These are phyloP conservation scores for Colletotrichum filicis DNA, from an alignment of 2,329 filamentous ascomycete genomes.

Conservation along the genomic window DNA sequence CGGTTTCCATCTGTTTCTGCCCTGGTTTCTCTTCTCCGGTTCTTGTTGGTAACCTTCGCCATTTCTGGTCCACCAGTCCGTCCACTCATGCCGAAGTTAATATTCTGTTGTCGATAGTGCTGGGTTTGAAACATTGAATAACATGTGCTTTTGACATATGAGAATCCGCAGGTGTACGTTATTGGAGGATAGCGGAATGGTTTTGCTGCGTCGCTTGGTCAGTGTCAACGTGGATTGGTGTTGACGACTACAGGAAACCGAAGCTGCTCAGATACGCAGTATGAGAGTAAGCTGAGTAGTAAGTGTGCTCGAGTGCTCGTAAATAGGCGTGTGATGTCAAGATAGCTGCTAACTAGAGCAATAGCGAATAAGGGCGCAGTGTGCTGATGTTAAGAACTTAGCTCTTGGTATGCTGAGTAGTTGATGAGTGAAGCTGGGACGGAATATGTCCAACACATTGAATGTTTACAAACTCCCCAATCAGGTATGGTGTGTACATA, in stretches of 20 bases:
- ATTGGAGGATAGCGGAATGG: background rate
- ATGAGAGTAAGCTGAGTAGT: background rate
- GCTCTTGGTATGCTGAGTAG: background rate
- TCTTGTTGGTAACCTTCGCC: background rate
- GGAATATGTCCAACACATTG: background rate
- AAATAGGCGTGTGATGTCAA: background rate
- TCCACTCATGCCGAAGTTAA: background rate
- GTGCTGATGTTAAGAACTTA: background rate
- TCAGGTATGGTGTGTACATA: slow-evolving; percentile 1
- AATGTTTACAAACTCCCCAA: slow-evolving; percentile 21
- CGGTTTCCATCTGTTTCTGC: background rate
- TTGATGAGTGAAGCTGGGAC: background rate
- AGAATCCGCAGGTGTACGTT: background rate
- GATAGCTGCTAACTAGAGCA: background rate
- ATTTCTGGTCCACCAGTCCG: background rate
- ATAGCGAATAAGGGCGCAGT: background rate
- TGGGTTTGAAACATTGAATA: background rate
- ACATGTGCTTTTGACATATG: too few relatives aligned
- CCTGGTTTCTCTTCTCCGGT: background rate
- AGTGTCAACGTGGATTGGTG: background rate
- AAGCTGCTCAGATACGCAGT: background rate
- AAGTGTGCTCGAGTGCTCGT: background rate
- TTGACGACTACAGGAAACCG: background rate
- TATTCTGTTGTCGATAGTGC: background rate
- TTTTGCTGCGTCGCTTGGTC: background rate